Conservation (phyloP, 192 early-diverging fungal genomes). For the Lobosporangium transversale region DNA sequence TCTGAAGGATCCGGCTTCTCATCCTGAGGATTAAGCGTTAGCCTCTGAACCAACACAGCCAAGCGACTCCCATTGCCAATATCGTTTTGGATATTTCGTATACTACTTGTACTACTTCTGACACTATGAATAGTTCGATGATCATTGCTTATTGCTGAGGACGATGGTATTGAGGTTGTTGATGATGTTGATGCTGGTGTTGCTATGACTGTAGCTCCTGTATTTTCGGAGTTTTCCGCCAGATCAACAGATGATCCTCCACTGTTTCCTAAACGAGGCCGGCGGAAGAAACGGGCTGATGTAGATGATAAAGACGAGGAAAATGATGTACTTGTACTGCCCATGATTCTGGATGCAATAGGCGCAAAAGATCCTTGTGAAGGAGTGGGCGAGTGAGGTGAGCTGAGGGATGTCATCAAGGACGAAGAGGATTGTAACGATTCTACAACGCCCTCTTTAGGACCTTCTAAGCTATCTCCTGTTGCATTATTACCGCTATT, state of each 20-base stretch:
- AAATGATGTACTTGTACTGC: too few relatives aligned
- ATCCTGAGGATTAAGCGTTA: slow-evolving; percentile 33
- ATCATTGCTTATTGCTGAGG: too few relatives aligned
- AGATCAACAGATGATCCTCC: slow-evolving; percentile 21
- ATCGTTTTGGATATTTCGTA: too few relatives aligned
- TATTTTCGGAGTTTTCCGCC: not conserved
- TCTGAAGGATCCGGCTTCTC: slow-evolving; percentile 17
- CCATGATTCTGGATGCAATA: slow-evolving; percentile 30
- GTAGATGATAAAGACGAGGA: slow-evolving; percentile 3
- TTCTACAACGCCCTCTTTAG: too few relatives aligned
- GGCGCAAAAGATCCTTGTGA: slow-evolving; percentile 16
- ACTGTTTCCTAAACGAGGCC: slow-evolving; percentile 10
- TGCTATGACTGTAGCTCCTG: not conserved
- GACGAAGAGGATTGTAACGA: too few relatives aligned
- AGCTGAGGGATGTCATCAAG: not conserved
- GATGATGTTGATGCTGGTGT: not conserved
- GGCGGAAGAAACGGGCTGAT: slow-evolving; percentile 33
- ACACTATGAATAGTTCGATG: too few relatives aligned
- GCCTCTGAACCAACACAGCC: slow-evolving; percentile 20
- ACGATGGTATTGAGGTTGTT: too few relatives aligned
- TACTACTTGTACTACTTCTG: too few relatives aligned
- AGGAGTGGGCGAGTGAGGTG: slow-evolving; percentile 18
- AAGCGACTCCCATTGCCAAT: not conserved
- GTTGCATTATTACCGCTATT: not conserved
- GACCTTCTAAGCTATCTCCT: too few relatives aligned